Evolutionary conservation across 169 alveolate species (phyloP).

Genomic region (Plasmodium gonderi): DNA sequence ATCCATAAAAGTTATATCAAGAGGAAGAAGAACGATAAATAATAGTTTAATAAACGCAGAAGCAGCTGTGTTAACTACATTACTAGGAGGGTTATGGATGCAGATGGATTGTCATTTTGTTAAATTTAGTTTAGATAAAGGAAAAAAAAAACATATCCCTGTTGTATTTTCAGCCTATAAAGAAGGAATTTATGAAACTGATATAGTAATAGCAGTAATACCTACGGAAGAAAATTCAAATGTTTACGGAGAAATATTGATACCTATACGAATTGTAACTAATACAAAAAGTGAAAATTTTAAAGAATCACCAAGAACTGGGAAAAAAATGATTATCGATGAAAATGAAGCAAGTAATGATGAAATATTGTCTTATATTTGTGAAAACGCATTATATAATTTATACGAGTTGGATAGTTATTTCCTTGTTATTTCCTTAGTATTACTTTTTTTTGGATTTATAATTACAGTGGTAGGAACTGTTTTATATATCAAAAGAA

Average conservation of each 20-base stretch:
- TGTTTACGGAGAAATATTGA: slow-evolving; percentile 55
- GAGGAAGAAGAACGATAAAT: slow-evolving; percentile 27
- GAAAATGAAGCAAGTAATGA: slow-evolving; percentile 32
- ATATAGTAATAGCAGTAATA: slow-evolving; percentile 49
- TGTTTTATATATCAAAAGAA: background rate
- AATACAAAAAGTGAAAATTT: slow-evolving; percentile 2
- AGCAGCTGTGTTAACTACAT: slow-evolving; percentile 71
- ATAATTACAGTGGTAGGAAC: background rate
- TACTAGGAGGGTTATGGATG: slow-evolving; percentile 75
- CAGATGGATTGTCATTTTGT: slow-evolving; percentile 70
- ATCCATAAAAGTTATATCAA: slow-evolving; percentile 18
- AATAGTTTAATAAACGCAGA: slow-evolving; percentile 66
- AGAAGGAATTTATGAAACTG: slow-evolving; percentile 54
- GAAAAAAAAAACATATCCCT: slow-evolving; percentile 57
- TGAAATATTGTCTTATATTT: slow-evolving; percentile 49
- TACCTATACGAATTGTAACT: slow-evolving; percentile 65
- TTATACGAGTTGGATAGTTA: slow-evolving; percentile 24
- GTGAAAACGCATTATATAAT: slow-evolving; percentile 61
- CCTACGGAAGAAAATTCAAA: slow-evolving; percentile 40
- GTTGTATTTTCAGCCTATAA: slow-evolving; percentile 70
- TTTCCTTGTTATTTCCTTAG: slow-evolving; percentile 2
- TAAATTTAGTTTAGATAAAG: slow-evolving; percentile 19
- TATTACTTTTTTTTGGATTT: slow-evolving; percentile 9
- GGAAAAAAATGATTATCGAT: slow-evolving; percentile 24
- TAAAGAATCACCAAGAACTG: slow-evolving; percentile 23